phyloP scores from a whole-genome alignment of 177 flowering plant species.

The Vitis hybrid region DNA sequence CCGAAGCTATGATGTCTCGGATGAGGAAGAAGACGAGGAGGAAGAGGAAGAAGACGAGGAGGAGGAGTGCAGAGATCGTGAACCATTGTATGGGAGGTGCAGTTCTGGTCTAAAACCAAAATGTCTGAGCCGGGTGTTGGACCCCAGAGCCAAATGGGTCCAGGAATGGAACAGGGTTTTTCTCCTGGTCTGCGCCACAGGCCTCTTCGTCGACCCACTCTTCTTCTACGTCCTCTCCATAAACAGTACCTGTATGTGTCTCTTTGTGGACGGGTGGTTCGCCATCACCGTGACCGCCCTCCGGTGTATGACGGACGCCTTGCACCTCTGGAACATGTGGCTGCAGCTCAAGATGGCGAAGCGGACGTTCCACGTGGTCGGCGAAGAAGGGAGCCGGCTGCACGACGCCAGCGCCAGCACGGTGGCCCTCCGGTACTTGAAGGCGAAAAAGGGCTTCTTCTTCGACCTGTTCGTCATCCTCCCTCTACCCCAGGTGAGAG shows the following conservation, averaged over 20 bases:
- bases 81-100: conserved; percentile 1
- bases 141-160: conserved; percentile 67
- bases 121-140: conserved; percentile 30
- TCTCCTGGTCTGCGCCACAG: conserved; percentile 69
- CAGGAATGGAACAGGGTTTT: conserved; percentile 85
- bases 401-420: conserved; percentile 9
- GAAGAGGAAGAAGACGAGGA: conserved; percentile 16
- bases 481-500: conserved; percentile 79
- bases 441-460: conserved; percentile 66
- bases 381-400: conserved; percentile 13
- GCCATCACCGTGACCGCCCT: conserved; percentile 78
- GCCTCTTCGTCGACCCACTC: conserved; percentile 83
- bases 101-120: conserved; percentile 14
- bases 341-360: conserved; percentile 62
- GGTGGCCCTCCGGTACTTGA: conserved; percentile 43
- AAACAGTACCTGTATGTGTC: conserved; percentile 74
- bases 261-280: conserved; percentile 93
- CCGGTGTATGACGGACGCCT: conserved; percentile 80
- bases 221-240: conserved; percentile 87
- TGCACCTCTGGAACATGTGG: conserved; percentile 92
- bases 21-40: conserved; percentile 16
- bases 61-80: conserved; percentile 1
- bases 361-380: conserved; percentile 1
- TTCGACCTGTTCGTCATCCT: conserved; percentile 85
- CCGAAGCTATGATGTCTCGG: conserved; percentile 7